Evolutionary conservation across 148 eudicot species (phyloP).

Genomic region (Cornus controversa): DNA sequence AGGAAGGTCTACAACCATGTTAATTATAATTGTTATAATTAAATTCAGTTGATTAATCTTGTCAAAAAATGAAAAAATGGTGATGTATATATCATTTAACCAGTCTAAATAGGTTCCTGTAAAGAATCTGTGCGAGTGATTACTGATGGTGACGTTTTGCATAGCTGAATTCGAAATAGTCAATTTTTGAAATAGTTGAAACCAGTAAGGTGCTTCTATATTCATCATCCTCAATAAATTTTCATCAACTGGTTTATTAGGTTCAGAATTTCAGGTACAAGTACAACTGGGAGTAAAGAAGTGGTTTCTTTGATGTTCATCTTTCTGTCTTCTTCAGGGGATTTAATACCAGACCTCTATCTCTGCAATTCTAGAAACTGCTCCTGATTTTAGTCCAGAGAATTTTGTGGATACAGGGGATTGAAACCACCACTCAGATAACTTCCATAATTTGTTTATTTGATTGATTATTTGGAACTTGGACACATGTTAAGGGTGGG

Average conservation of each 20-base stretch:
- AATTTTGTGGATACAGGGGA: background rate
- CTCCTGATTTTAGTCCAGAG: constrained; percentile 8
- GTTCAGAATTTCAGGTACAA: constrained; percentile 10
- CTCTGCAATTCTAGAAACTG: constrained; percentile 5
- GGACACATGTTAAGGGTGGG: constrained; percentile 1
- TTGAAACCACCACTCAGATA: background rate
- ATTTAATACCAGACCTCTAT: background rate
- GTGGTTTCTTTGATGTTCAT: constrained; percentile 8
- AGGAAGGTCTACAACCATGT: background rate
- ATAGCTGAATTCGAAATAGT: background rate
- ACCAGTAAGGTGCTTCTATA: background rate
- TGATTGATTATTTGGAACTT: background rate
- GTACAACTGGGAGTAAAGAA: background rate
- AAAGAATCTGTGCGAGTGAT: no score
- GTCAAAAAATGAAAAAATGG: background rate
- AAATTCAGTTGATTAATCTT: background rate
- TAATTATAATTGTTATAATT: no score
- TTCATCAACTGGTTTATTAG: constrained; percentile 11
- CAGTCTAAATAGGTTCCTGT: no score
- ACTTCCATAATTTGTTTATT: background rate
- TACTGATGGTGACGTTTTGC: background rate
- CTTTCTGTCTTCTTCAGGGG: constrained; percentile 2
- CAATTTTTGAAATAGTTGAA: background rate
- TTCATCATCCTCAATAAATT: background rate
- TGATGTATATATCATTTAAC: no score